These are phyloP conservation scores for Irpex sp. DNA, from an alignment of 1,284 basidiomycete genomes.

Conservation along the genomic window DNA sequence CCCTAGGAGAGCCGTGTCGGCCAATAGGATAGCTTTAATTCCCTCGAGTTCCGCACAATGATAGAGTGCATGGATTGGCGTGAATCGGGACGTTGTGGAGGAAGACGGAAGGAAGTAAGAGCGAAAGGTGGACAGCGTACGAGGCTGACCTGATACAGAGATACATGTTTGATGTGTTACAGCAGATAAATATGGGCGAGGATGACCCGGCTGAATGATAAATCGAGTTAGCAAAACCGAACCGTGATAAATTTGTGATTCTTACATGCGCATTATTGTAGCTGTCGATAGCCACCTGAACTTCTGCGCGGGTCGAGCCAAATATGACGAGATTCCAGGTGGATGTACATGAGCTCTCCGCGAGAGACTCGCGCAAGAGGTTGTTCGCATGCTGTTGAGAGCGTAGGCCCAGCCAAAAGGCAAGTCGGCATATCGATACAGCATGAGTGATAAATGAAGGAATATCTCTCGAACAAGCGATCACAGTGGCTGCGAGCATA, in stretches of 20 bases:
- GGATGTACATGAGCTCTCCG: conserved; percentile 25
- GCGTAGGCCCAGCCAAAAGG: conserved; percentile 57
- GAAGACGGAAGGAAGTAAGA: conserved; percentile 29
- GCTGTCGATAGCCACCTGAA: conserved; percentile 34
- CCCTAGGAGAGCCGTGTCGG: conserved; percentile 39
- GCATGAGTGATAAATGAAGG: conserved; percentile 42
- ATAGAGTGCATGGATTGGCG: conserved; percentile 49
- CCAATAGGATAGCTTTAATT: conserved; percentile 32
- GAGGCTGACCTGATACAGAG: conserved; percentile 57
- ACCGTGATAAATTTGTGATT: too few relatives aligned
- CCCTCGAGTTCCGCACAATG: conserved; percentile 40
- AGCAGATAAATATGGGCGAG: conserved; percentile 46
- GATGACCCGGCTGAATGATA: conserved; percentile 14
- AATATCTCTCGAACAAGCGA: conserved; percentile 40
- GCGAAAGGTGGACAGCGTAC: conserved; percentile 42
- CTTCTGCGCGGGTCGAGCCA: conserved; percentile 33
- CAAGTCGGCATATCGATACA: conserved; percentile 49
- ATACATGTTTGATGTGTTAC: conserved; percentile 43
- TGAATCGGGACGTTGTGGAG: conserved; percentile 31
- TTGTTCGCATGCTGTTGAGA: conserved; percentile 37
- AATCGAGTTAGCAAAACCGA: neutral
- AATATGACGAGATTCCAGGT: conserved; percentile 54
- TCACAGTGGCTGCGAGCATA: conserved; percentile 53
- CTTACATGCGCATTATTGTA: conserved; percentile 32
- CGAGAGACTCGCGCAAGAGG: conserved; percentile 18